These are phyloP conservation scores for Chaetomiaceae sp. DNA, from an alignment of 2,329 filamentous ascomycete genomes.

Conservation along the genomic window DNA sequence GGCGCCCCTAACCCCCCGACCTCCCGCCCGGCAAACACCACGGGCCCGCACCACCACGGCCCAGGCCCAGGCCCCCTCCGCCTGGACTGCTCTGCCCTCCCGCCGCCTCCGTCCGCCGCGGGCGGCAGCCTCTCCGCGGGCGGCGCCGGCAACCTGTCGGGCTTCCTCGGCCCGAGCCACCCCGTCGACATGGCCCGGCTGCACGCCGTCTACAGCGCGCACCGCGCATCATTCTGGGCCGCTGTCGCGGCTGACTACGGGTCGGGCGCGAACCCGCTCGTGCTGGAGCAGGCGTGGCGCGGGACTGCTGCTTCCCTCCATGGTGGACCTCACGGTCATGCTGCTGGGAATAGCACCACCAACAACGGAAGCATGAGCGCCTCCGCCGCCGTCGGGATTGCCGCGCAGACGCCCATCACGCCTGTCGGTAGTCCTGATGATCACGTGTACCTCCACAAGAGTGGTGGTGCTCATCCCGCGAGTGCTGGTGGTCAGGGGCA, in stretches of 20 bases:
- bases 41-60: constrained; percentile 31
- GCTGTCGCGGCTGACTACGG: constrained; percentile 69
- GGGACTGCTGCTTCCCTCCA: constrained; percentile 16
- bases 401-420: constrained; percentile 45
- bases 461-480: too few species aligned
- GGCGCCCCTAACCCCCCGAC: constrained; percentile 32
- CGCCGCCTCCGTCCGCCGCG: constrained; percentile 30
- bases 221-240: constrained; percentile 69
- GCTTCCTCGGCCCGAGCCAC: constrained; percentile 26
- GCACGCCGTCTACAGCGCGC: constrained; percentile 63
- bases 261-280: constrained; percentile 52
- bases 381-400: constrained; percentile 20
- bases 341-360: too few species aligned
- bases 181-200: constrained; percentile 62
- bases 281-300: constrained; percentile 65
- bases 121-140: constrained; percentile 16
- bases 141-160: too few species aligned
- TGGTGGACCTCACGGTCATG: too few species aligned
- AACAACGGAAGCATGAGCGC: constrained; percentile 24
- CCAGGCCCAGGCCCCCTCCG: constrained; percentile 37
- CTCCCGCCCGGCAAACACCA: constrained; percentile 35
- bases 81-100: constrained; percentile 53
- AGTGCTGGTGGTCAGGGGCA: constrained; percentile 27
- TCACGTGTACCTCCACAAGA: too few species aligned
- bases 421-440: constrained; percentile 49